Evolutionary conservation across 148 eudicot genomes (phyloP).

Genomic region (Amaranthus palmeri): DNA sequence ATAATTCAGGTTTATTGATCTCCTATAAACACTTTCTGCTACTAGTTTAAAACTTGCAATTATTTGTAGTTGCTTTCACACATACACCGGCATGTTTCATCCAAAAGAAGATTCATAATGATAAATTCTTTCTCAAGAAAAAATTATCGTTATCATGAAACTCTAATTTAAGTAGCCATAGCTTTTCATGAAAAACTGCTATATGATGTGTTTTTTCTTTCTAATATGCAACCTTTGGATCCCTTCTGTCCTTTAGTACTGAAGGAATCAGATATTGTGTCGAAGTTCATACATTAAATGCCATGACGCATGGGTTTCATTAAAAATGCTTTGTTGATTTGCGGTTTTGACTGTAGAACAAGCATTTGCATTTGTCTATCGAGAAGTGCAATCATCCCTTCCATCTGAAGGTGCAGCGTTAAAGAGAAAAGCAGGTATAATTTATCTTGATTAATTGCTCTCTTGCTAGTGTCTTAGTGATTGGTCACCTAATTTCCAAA

Average conservation of each 20-base stretch:
- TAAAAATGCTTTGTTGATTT: constrained; percentile 8
- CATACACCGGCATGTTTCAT: too few species aligned
- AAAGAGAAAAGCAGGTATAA: constrained; percentile 87
- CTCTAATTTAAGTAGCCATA: neutral
- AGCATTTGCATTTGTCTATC: constrained; percentile 82
- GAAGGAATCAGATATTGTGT: too few species aligned
- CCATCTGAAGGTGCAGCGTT: constrained; percentile 40
- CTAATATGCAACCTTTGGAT: too few species aligned
- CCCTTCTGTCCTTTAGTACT: too few species aligned
- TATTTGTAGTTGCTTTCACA: too few species aligned
- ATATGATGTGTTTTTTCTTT: neutral
- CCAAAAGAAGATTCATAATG: too few species aligned
- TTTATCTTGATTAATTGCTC: neutral
- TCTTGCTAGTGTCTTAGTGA: neutral
- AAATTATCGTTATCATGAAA: too few species aligned
- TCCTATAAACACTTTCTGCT: too few species aligned
- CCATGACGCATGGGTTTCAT: neutral
- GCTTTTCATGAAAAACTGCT: neutral
- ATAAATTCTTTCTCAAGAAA: too few species aligned
- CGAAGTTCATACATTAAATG: too few species aligned
- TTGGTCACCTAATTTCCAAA: neutral
- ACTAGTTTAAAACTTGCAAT: too few species aligned
- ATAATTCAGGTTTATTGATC: too few species aligned
- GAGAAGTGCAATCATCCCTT: constrained; percentile 55
- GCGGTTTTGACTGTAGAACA: constrained; percentile 48